Evolutionary conservation across 2,329 filamentous ascomycete genomes (phyloP).

Genomic region (Botrytis porri): DNA sequence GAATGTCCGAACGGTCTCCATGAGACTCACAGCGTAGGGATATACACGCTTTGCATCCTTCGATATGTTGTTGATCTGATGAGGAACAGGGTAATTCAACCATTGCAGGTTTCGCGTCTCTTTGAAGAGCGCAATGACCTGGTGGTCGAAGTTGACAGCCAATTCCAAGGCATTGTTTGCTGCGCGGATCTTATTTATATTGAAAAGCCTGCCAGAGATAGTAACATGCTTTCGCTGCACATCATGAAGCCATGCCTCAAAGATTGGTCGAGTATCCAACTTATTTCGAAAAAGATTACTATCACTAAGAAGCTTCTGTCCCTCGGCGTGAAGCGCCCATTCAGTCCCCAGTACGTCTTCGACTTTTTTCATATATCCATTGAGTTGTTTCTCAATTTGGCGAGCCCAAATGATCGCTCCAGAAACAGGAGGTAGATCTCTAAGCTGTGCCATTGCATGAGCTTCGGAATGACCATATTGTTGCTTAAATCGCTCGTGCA

Average conservation of each 20-base stretch:
- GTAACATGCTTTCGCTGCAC: conserved; percentile 85
- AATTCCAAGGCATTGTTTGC: conserved; percentile 86
- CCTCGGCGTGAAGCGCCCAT: conserved; percentile 92
- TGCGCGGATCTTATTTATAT: conserved; percentile 83
- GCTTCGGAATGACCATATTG: conserved; percentile 98
- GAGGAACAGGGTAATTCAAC: conserved; percentile 92
- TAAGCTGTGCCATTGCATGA: conserved; percentile 95
- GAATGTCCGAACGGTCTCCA: conserved; percentile 96
- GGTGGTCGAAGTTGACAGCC: conserved; percentile 91
- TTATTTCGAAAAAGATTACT: conserved; percentile 94
- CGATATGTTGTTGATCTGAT: conserved; percentile 90
- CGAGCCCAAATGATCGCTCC: conserved; percentile 97
- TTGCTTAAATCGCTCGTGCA: conserved; percentile 97
- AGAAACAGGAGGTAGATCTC: conserved; percentile 91
- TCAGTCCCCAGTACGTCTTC: conserved; percentile 93
- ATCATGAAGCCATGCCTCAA: conserved; percentile 91
- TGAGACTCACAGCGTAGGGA: conserved; percentile 93
- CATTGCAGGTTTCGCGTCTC: conserved; percentile 94
- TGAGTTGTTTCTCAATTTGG: conserved; percentile 93
- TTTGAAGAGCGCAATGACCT: conserved; percentile 97
- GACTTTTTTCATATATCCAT: conserved; percentile 98
- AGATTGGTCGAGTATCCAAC: conserved; percentile 89
- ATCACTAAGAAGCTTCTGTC: conserved; percentile 88
- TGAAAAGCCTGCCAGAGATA: conserved; percentile 89
- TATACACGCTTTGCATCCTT: conserved; percentile 99